A percentile compares a stretch with the other conserved stretches of the same genome.
Evolutionary conservation across 768 basidiomycete species (phyloP).

Genomic region (Boletus huronensis): DNA sequence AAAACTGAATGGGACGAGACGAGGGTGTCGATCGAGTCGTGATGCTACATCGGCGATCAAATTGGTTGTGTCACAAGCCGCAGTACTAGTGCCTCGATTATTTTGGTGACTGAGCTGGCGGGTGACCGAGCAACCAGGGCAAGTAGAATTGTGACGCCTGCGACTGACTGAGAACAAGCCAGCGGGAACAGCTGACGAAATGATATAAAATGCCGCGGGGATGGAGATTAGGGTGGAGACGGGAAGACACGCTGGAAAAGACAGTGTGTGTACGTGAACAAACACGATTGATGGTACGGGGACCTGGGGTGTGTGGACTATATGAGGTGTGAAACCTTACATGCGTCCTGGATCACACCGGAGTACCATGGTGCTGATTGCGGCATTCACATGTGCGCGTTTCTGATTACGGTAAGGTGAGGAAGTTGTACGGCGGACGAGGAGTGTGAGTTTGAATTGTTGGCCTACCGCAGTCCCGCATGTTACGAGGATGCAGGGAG

Average conservation of each 20-base stretch:
- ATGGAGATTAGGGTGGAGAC: constrained; percentile 32
- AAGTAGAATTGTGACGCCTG: constrained; percentile 13
- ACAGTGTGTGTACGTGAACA: constrained; percentile 34
- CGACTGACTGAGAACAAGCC: constrained; percentile 10
- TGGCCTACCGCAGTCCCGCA: constrained; percentile 17
- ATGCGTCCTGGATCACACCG: constrained; percentile 30
- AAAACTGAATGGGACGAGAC: constrained; percentile 10
- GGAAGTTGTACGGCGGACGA: constrained; percentile 29
- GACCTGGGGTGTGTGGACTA: constrained; percentile 30
- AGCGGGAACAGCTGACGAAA: constrained; percentile 12
- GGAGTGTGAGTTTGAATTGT: constrained; percentile 18
- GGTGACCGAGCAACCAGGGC: constrained; percentile 6
- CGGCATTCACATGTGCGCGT: constrained; percentile 36
- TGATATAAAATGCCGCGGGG: constrained; percentile 30
- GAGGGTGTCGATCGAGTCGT: constrained; percentile 23
- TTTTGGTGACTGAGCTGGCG: constrained; percentile 2
- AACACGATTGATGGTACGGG: constrained; percentile 33
- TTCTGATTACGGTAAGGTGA: constrained; percentile 32
- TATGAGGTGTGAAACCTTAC: constrained; percentile 35
- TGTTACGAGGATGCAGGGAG: constrained; percentile 13
- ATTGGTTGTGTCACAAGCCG: constrained; percentile 25
- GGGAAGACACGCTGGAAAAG: constrained; percentile 29
- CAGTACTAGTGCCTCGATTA: constrained; percentile 19
- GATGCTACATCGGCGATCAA: constrained; percentile 23
- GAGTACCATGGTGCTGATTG: constrained; percentile 22